Evolutionary conservation across 2,329 filamentous ascomycete species (phyloP).

Genomic region (Fusarium paranaense): DNA sequence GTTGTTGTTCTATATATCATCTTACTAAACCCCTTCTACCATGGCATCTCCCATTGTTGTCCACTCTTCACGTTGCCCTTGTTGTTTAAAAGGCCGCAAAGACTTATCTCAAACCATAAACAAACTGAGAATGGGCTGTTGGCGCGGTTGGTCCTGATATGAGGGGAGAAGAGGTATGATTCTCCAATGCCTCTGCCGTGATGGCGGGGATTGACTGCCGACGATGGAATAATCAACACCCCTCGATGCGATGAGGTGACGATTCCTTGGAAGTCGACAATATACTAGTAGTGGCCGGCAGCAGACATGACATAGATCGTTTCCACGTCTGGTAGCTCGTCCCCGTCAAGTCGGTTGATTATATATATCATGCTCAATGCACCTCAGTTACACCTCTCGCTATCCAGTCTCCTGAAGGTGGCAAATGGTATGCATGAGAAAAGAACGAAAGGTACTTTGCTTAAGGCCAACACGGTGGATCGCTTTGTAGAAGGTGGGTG

Average conservation of each 20-base stretch:
- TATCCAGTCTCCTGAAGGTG: too few species aligned
- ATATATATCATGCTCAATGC: neutral
- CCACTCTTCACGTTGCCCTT: neutral
- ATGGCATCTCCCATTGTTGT: neutral
- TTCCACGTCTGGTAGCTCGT: neutral
- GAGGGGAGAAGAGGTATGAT: neutral
- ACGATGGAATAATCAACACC: neutral
- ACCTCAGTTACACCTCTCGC: too few species aligned
- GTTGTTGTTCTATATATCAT: neutral
- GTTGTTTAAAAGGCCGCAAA: neutral
- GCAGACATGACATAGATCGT: neutral
- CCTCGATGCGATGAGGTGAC: neutral
- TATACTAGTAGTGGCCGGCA: neutral
- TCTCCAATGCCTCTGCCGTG: neutral
- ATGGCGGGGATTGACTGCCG: neutral
- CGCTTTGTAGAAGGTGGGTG: neutral
- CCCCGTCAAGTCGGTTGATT: neutral
- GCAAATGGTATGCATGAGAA: too few species aligned
- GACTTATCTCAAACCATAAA: neutral
- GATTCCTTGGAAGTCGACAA: neutral
- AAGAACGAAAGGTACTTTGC: neutral
- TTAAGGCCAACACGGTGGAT: too few species aligned
- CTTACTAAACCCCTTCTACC: neutral
- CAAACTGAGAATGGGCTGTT: neutral
- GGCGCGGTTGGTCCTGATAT: neutral